phyloP scores from a whole-genome alignment of 352 stramenopile species.

The Phytophthora ramorum region DNA sequence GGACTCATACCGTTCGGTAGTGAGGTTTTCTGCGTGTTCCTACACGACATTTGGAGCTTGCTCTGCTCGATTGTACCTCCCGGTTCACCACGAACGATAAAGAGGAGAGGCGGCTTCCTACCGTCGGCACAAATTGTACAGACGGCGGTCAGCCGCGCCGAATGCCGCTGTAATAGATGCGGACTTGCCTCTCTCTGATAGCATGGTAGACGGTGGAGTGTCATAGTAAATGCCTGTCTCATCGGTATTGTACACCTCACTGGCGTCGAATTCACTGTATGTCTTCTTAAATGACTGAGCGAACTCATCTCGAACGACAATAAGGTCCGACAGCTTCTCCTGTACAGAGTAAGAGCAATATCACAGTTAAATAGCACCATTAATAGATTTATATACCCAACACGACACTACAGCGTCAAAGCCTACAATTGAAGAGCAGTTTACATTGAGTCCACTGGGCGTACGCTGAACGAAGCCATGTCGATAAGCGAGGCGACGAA shows the following conservation, averaged over 20 bases:
- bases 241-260: conserved; percentile 6
- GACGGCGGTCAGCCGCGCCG: conserved; percentile 11
- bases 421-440: background rate
- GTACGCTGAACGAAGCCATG: conserved; percentile 21
- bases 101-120: conserved; percentile 8
- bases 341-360: conserved; percentile 16
- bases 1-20: too few species aligned
- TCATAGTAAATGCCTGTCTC: conserved; percentile 19
- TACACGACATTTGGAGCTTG: too few species aligned
- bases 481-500: conserved; percentile 13
- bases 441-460: conserved; percentile 7
- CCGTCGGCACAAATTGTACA: conserved; percentile 16
- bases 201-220: background rate
- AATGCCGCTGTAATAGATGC: conserved; percentile 14
- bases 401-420: background rate
- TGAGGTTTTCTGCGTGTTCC: too few species aligned
- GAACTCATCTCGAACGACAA: conserved; percentile 9
- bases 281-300: conserved; percentile 7
- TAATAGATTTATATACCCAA: conserved; percentile 1
- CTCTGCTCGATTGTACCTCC: conserved; percentile 14
- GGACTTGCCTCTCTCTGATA: conserved; percentile 5
- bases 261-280: conserved; percentile 5
- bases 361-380: background rate
- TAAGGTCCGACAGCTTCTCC: conserved; percentile 12
- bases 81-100: conserved; percentile 12